Percentiles rank a stretch among this genome's conserved stretches.
Evolutionary conservation across 805 yeast species (phyloP).

Genomic region (Metschnikowia bowlesiae): DNA sequence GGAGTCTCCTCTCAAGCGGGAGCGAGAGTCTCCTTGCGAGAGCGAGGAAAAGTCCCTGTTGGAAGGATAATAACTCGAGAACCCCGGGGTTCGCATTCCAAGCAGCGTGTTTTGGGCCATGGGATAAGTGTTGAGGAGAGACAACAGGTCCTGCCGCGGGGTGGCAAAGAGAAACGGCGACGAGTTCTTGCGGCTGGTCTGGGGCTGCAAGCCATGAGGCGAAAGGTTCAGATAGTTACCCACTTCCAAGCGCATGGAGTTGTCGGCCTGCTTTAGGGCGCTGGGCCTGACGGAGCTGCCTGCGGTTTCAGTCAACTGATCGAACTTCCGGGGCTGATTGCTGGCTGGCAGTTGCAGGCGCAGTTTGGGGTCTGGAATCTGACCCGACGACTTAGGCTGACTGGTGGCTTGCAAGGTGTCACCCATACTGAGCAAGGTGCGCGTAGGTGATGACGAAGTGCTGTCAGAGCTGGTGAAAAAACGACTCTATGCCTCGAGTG

Average conservation of each 20-base stretch:
- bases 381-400: neutral
- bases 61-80: conserved; percentile 19
- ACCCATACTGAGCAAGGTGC: conserved; percentile 9
- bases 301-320: conserved; percentile 8
- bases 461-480: neutral
- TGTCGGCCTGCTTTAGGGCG: conserved; percentile 8
- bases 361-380: conserved; percentile 6
- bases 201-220: conserved; percentile 6
- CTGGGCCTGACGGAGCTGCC: neutral
- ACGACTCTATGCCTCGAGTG: too few species aligned
- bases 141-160: conserved; percentile 28
- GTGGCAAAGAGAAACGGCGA: conserved; percentile 23
- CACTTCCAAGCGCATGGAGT: conserved; percentile 7
- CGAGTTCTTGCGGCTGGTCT: conserved; percentile 11
- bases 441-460: neutral
- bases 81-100: neutral
- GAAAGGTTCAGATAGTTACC: conserved; percentile 9
- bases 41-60: conserved; percentile 15
- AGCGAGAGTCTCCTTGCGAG: conserved; percentile 17
- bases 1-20: conserved; percentile 31
- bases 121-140: conserved; percentile 23
- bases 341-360: conserved; percentile 13
- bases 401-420: conserved; percentile 12
- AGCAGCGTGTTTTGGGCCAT: conserved; percentile 6
- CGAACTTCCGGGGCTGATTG: conserved; percentile 15